Evolutionary conservation across 371 early-diverging fungal species (phyloP), one percentile per base, ranked within the genome.

Genomic region (Furculomyces boomerangus): DNA sequence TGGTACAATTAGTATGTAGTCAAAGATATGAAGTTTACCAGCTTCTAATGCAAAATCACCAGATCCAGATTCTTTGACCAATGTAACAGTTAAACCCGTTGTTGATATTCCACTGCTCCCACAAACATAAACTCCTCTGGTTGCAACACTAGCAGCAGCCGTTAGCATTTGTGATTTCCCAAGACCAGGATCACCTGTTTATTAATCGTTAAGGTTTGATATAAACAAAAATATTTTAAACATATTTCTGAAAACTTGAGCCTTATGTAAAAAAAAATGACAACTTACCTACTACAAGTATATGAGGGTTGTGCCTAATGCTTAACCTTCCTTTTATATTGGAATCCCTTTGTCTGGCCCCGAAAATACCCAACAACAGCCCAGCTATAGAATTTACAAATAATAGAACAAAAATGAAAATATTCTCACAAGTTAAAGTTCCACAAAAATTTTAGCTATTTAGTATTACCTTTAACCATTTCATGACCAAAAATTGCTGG

Each of bases 31-130:
- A n/a, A n/a, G n/a, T n/a, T 16, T 43, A 43, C 74, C 85, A 2
- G 86, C 85, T 49, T 91, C 88, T 24, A 87, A 70, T 3, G 79
- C 81, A 67, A 79, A 85, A 39, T 88, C 88, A 20, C 80, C 80
- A 0, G 82, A 76, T 10, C 75, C 75, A 8, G 73, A 55, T 43
- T 87, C 88, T 58, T 83, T 78, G 37, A 72, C 78, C 26, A 89
- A 62, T 0, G 84, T 80, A 18, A 88, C 86, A 0, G 89, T 88
- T 50, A 90, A 67, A 5, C 89, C 90, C 37, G 81, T 79, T 0
- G 80, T 73, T 1, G 83, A 73, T 0, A 86, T 84, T 1, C 83
- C 78, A 29, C 78, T 74, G 46, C 69, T 75, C 7, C 79, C 80
- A 40, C 74, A 72, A 10, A 78, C 71, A 60, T 77, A 80, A 40